Evolutionary conservation across 73 alveolate species (phyloP).

Genomic region (Uronychia setigera): DNA sequence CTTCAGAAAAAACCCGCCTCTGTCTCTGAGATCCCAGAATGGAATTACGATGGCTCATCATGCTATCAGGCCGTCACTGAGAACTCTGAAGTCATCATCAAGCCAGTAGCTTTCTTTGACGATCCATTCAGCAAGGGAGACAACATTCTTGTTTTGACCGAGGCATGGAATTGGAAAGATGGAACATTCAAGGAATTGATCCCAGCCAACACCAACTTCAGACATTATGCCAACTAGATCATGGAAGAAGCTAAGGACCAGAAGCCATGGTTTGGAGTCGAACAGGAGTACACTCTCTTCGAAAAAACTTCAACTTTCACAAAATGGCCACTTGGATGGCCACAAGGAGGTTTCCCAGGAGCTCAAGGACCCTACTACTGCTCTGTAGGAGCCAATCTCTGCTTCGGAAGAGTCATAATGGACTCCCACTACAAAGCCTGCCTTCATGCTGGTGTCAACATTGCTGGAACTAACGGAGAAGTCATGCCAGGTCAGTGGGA

Average conservation of each 20-base stretch:
- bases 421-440: constrained; percentile 90
- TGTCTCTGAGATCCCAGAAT: constrained; percentile 79
- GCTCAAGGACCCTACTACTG: constrained; percentile 96
- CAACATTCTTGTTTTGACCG: constrained; percentile 86
- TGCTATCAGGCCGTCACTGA: constrained; percentile 89
- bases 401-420: constrained; percentile 88
- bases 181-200: constrained; percentile 28
- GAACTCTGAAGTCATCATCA: constrained; percentile 80
- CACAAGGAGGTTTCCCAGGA: constrained; percentile 84
- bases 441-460: constrained; percentile 85
- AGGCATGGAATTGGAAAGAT: constrained; percentile 82
- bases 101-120: constrained; percentile 83
- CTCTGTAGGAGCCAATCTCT: constrained; percentile 80
- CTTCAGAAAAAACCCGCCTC: constrained; percentile 27
- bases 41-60: constrained; percentile 97
- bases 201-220: constrained; percentile 92
- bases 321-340: constrained; percentile 82
- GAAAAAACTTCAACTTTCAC: constrained; percentile 61
- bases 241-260: constrained; percentile 65
- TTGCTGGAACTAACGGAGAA: constrained; percentile 93
- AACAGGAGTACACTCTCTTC: constrained; percentile 92
- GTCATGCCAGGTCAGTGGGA: constrained; percentile 98
- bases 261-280: constrained; percentile 96
- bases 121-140: constrained; percentile 93
- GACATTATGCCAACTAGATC: constrained; percentile 63